Base-by-base conservation (phyloP, 2,329 filamentous ascomycete genomes). In the Penicillium sp. region DNA sequence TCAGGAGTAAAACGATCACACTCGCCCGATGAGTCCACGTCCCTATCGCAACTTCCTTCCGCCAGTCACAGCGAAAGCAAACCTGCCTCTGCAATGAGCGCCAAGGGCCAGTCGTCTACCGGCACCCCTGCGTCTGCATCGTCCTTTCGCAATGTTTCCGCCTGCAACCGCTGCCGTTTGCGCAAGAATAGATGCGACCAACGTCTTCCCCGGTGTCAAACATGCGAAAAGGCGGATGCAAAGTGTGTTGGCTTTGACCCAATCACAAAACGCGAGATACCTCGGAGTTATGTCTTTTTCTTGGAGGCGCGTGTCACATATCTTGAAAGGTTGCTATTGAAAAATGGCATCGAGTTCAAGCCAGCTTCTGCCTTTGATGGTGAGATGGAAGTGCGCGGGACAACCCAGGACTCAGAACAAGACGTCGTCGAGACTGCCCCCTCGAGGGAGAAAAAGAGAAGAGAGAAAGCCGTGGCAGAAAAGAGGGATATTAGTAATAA, bases 121-220 rank as follows among this genome's bases (percentile, higher is more conserved):
- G 61, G 64, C 33, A 61, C 68, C 24, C 65, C 65, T 47, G 73
- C 73, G 46, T 76, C 65, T 47, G 73, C 74, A 46, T 76, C 77
- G 8, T 75, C 77, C 63, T 93, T 93, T 68, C 86, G 89, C 65
- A 93, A 92, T 71, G 93, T 97, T 62, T 95, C 90, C 71, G 93
- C 93, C 56, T 97, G 93, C 75, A 96, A 97, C 77, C 85, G 91
- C 42, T 97, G 93, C 73, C 84, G 93, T 47, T 77, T 95, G 71
- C 84, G 93, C 67, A 97, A 97, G 79, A 97, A 97, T 71, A 83
- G 91, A 53, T 97, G 93, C 74, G 93, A 97, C 74, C 93, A 97
- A 80, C 87, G 88, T 62, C 81, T 97, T 60, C 93, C 93, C 8
- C 90, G 89, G 65, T 97, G 93, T 72, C 87, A 89, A 43, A 90